Base-by-base conservation (phyloP, 2,329 filamentous ascomycete genomes). In the Balansia obtecta region DNA sequence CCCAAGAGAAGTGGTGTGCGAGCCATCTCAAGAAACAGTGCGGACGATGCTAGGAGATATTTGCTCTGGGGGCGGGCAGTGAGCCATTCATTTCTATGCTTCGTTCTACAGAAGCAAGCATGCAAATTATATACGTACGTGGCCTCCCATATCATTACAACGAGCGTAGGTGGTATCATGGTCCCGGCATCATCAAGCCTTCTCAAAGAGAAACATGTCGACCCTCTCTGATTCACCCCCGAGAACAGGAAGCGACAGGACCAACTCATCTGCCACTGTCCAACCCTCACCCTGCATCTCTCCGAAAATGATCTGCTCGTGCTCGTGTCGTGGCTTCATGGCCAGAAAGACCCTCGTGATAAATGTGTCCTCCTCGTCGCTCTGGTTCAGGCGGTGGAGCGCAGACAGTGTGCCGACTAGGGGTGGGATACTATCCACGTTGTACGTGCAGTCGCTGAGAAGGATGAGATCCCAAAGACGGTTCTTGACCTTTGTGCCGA, bases 361-460 rank as follows among this genome's bases (percentile, higher is more conserved):
- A 32, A 58, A 57, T 6, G 55, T 50, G 30, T 54, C 51, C 20
- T 50, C 50, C n/a, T 45, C 48, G 20, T 22, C 20, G 20, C 20
- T 22, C 39, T 53, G 34, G 20, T 70, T 74, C 9, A 60, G 57
- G 2, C 52, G 49, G 53, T 78, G 74, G 11, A 81, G 58, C 2
- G 72, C 69, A 1, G 71, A 71, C 37, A 80, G 62, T 1, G 77
- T 80, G 48, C 69, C 69, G 4, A 80, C 72, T 20, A 82, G 67
- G 2, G 74, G 69, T 1, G 74, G 71, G 27, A 81, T 63, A 54
- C 71, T 73, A 58, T 80, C 77, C 49, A 71, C 72, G 53, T 81
- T 81, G 66, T 81, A 81, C 0, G 77, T 80, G 68, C 78, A 80
- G 60, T 82, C 78, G 59, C 76, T 79, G 20, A 81, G 64, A 48